Evolutionary conservation across 192 early-diverging fungal species (phyloP).

Genomic region (Jimgerdemannia lactiflua): DNA sequence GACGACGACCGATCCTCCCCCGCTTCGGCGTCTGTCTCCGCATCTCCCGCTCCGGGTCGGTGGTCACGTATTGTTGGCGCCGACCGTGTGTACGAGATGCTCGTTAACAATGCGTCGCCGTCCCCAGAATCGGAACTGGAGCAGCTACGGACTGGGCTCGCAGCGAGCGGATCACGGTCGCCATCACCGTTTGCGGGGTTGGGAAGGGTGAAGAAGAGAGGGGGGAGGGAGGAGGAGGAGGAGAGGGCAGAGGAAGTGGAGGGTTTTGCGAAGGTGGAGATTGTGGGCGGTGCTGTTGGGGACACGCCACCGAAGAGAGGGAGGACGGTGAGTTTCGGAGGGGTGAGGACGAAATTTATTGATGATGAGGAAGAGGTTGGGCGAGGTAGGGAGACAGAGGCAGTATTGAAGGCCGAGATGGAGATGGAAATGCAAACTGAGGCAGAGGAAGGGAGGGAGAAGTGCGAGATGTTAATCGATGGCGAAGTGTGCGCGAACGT

Average conservation of each 20-base stretch:
- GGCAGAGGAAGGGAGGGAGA: no score
- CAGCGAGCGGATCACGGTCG: not conserved
- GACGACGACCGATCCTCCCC: not conserved
- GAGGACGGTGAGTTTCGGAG: not conserved
- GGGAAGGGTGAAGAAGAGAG: not conserved
- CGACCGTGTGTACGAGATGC: no score
- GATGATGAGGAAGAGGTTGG: not conserved
- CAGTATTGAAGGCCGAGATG: not conserved
- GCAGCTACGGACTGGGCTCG: no score
- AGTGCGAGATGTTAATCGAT: no score
- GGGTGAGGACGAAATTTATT: not conserved
- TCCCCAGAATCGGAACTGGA: no score
- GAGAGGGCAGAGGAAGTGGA: not conserved
- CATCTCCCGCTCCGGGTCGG: no score
- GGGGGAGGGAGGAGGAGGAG: not conserved
- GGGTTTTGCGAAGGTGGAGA: not conserved
- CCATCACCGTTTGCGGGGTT: not conserved
- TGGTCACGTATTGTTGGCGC: no score
- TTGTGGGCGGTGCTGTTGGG: no score
- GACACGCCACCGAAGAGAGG: not conserved
- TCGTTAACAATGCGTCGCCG: no score
- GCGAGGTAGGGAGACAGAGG: not conserved
- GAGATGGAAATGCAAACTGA: no score
- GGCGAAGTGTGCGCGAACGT: no score
- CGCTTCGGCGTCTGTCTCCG: no score